These are phyloP conservation scores for Candida sanyiensis DNA, from an alignment of 805 yeast genomes.

Conservation along the genomic window DNA sequence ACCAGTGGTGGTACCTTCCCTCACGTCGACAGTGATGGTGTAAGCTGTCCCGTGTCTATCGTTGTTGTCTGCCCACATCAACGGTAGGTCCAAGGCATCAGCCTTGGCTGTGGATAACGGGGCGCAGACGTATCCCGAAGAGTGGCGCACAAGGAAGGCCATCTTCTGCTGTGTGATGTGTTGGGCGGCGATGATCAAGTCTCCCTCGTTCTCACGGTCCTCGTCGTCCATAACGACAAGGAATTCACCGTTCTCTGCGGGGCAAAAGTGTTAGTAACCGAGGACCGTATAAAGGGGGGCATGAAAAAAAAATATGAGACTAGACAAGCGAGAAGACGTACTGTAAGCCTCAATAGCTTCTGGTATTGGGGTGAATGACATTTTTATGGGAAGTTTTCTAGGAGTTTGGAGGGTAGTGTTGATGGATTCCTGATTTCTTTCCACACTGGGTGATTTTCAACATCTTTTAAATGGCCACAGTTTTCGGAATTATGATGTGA, in stretches of 20 bases:
- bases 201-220: slow-evolving; percentile 95
- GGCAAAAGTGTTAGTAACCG: slow-evolving; percentile 6
- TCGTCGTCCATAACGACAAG: slow-evolving; percentile 97
- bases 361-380: slow-evolving; percentile 46
- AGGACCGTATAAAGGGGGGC: background rate
- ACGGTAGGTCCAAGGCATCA: slow-evolving; percentile 70
- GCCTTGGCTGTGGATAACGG: slow-evolving; percentile 79
- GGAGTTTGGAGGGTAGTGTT: background rate
- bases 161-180: slow-evolving; percentile 71
- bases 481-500: slow-evolving; percentile 4
- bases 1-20: slow-evolving; percentile 92
- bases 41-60: slow-evolving; percentile 97
- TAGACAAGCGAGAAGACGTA: slow-evolving; percentile 24
- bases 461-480: slow-evolving; percentile 5
- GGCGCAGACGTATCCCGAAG: slow-evolving; percentile 90
- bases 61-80: slow-evolving; percentile 48
- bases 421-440: background rate
- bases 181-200: slow-evolving; percentile 89
- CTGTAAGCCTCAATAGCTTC: slow-evolving; percentile 70
- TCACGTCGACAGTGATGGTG: slow-evolving; percentile 84
- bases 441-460: background rate
- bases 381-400: background rate
- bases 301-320: background rate
- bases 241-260: slow-evolving; percentile 41
- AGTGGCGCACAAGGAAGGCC: slow-evolving; percentile 88